Conservation (phyloP, 495 filamentous ascomycete genomes). For the Clavariopsis aquatica region DNA sequence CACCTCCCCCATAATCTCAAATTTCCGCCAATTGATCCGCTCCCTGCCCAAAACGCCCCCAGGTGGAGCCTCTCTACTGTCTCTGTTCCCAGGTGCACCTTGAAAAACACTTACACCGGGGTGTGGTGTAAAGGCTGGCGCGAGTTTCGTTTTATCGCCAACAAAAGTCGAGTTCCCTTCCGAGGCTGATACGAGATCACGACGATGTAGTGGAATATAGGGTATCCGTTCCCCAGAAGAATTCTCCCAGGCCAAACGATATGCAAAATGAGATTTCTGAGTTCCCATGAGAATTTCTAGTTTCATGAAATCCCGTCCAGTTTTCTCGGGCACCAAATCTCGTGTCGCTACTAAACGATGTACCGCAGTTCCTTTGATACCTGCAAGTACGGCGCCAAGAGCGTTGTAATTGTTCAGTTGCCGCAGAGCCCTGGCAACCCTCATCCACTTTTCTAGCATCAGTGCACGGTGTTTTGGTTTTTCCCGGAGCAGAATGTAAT, state of each 20-base stretch:
- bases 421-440: conserved; percentile 67
- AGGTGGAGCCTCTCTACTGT: conserved; percentile 36
- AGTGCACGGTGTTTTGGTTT: conserved; percentile 93
- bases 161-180: conserved; percentile 90
- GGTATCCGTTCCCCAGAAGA: conserved; percentile 86
- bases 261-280: conserved; percentile 87
- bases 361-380: conserved; percentile 84
- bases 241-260: conserved; percentile 95
- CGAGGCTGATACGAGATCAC: conserved; percentile 87
- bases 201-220: conserved; percentile 85
- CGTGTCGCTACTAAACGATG: conserved; percentile 82
- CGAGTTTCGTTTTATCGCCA: conserved; percentile 53
- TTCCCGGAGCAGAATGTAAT: conserved; percentile 87
- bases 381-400: conserved; percentile 87
- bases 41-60: conserved; percentile 42
- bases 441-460: conserved; percentile 93
- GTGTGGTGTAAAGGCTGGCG: conserved; percentile 28
- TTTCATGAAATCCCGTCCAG: conserved; percentile 80
- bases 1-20: conserved; percentile 92
- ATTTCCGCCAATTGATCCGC: conserved; percentile 96
- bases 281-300: conserved; percentile 91
- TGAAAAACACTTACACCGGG: conserved; percentile 31
- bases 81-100: conserved; percentile 28
- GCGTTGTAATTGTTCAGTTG: conserved; percentile 96
- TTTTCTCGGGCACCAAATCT: conserved; percentile 67